Conservation (phyloP, 2,329 filamentous ascomycete genomes). For the Lithohypha guttulata region DNA sequence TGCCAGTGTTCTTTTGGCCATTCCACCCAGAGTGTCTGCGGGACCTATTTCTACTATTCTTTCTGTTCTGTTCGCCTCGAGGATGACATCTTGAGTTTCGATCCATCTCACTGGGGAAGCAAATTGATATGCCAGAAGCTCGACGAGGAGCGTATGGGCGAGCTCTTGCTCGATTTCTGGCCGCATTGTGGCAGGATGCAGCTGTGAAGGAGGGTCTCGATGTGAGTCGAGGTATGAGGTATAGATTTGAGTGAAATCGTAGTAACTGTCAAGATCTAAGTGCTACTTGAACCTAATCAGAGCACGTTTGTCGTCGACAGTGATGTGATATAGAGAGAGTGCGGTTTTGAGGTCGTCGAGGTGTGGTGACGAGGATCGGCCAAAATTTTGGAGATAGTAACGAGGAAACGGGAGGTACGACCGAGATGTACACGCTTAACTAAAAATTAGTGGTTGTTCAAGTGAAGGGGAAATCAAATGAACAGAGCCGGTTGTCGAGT, state of each 20-base stretch:
- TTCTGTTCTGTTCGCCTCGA: constrained; percentile 90
- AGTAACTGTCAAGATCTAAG: neutral
- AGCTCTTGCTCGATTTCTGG: constrained; percentile 99
- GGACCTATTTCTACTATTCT: constrained; percentile 96
- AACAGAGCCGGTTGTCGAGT: too few species aligned
- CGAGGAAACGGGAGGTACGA: too few species aligned
- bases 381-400: too few species aligned
- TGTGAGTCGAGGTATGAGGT: constrained; percentile 18
- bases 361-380: neutral
- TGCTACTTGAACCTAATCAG: constrained; percentile 24
- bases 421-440: too few species aligned
- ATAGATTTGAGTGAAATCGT: constrained; percentile 4
- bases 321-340: too few species aligned
- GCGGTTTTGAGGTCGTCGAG: neutral
- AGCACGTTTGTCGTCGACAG: constrained; percentile 20
- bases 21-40: constrained; percentile 89
- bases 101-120: constrained; percentile 99
- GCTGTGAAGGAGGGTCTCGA: constrained; percentile 17
- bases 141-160: constrained; percentile 92
- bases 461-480: too few species aligned
- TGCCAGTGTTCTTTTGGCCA: constrained; percentile 91
- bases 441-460: too few species aligned
- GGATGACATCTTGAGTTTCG: constrained; percentile 98
- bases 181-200: constrained; percentile 56
- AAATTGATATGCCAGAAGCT: constrained; percentile 98